Base-by-base conservation (phyloP, 208 protist genomes). In the Crithidia expoeki region DNA sequence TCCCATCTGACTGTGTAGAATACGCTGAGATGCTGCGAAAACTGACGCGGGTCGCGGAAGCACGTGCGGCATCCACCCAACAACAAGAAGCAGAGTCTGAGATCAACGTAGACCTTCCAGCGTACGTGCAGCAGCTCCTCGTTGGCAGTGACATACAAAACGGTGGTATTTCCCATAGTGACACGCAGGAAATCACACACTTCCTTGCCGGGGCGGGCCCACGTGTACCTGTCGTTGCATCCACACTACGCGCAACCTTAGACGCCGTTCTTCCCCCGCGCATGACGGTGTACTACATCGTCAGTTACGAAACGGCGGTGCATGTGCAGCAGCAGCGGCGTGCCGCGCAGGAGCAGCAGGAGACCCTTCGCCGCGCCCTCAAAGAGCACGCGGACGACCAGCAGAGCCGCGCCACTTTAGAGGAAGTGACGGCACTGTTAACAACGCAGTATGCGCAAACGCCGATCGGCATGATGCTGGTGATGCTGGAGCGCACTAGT, bases 401-500 rank as follows among this genome's bases (percentile, higher is more conserved):
- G n/a, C 27, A 50, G 52, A 65, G 34, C n/a, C 27, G 6, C 28
- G 64, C n/a, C 33, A 74, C 71, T 23, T n/a, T 84, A 3, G 56
- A 60, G n/a, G 59, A 12, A 7, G 44, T 64, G 28, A 38, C 57
- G 21, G 52, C 34, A 28, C 58, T 61, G 61, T 49, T 73, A 19
- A 32, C 55, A 2, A 36, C 28, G 14, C 52, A 49, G 12, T 58
- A 68, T 40, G 32, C 58, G 2, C 47, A 78, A 36, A 25, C 63
- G 9, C 66, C 67, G 0, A 65, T 89, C 7, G 84, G 84, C 12
- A 50, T 58, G 25, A 55, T 77, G 21, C 36, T 81, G 5, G 46
- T 86, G 23, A 25, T 85, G 36, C 38, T 89, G 49, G 81, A 89
- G 84, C 71, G 73, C 16, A 73, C 77, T 4, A 86, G 78, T 51